phyloP scores from a whole-genome alignment of 495 filamentous ascomycete genomes.

The Trichocladium uniseriatum region DNA sequence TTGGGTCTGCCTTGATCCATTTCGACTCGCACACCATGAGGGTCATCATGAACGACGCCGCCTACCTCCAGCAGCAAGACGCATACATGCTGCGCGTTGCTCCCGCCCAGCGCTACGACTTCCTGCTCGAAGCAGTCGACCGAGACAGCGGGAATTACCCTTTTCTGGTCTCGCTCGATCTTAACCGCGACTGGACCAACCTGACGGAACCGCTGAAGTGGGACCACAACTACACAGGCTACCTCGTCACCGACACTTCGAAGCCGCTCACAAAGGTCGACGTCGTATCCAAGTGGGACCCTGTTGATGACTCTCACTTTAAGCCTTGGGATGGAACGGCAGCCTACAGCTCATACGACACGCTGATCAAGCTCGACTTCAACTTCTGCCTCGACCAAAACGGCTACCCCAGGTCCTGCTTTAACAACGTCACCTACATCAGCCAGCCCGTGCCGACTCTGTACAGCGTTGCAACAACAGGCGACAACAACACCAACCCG shows the following conservation, averaged over 20 bases:
- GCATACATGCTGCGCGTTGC: constrained; percentile 38
- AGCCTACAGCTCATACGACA: constrained; percentile 39
- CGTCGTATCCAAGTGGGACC: constrained; percentile 44
- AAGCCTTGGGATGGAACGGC: constrained; percentile 46
- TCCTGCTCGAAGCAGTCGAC: constrained; percentile 37
- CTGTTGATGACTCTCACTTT: constrained; percentile 56
- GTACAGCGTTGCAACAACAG: constrained; percentile 61
- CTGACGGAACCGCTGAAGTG: constrained; percentile 20
- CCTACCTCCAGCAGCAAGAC: constrained; percentile 27
- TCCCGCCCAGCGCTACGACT: constrained; percentile 56
- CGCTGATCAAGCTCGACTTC: constrained; percentile 49
- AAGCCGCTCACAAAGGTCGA: constrained; percentile 42
- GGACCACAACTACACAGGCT: constrained; percentile 42
- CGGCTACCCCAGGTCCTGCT: constrained; percentile 57
- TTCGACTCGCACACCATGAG: constrained; percentile 55
- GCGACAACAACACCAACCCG: constrained; percentile 49
- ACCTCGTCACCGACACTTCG: constrained; percentile 53
- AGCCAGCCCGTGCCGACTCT: constrained; percentile 67
- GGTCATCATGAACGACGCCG: constrained; percentile 46
- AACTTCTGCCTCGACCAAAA: constrained; percentile 53
- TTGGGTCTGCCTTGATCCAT: constrained; percentile 52
- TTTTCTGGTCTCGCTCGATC: constrained; percentile 42
- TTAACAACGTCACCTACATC: constrained; percentile 70
- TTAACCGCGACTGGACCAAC: constrained; percentile 36
- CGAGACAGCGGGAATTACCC: constrained; percentile 46